Conservation (phyloP, 1,284 basidiomycete genomes). For the Cutaneotrichosporon sp. region DNA sequence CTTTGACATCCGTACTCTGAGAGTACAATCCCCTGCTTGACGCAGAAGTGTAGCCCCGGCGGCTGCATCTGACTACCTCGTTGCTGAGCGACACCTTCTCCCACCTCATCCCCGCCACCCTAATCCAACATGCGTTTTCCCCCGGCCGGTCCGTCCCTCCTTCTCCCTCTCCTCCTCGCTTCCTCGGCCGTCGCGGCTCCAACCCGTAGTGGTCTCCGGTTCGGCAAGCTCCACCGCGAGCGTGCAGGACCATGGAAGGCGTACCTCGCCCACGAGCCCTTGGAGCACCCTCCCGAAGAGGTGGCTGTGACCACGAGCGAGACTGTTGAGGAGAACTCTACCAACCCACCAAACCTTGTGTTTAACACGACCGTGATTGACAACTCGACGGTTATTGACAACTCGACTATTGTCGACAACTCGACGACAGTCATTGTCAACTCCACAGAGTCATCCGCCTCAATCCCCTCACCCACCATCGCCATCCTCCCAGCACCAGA, state of each 20-base stretch:
- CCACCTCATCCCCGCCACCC: not conserved
- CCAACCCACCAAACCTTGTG: constrained; percentile 6
- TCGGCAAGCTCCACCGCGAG: constrained; percentile 15
- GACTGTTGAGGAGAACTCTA: constrained; percentile 8
- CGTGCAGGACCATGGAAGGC: constrained; percentile 23
- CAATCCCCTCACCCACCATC: not conserved
- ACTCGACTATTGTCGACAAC: constrained; percentile 2
- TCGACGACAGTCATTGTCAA: constrained; percentile 8
- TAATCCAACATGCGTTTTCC: constrained; percentile 24
- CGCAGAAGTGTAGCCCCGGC: constrained; percentile 34
- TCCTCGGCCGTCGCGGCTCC: constrained; percentile 35
- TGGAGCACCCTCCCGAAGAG: not conserved
- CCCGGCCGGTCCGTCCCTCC: constrained; percentile 28
- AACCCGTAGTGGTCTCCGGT: constrained; percentile 25
- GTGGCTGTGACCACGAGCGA: constrained; percentile 4
- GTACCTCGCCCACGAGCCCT: constrained; percentile 21
- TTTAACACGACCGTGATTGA: constrained; percentile 3
- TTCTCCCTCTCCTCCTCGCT: constrained; percentile 41
- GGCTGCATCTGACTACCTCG: constrained; percentile 26
- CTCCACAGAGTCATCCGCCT: not conserved
- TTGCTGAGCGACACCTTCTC: constrained; percentile 14
- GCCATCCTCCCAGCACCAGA: constrained; percentile 13
- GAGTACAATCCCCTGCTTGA: constrained; percentile 29
- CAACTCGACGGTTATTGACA: not conserved
- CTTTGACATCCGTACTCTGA: constrained; percentile 18